Evolutionary conservation across 805 yeast species (phyloP).

Genomic region (Ascoidea asiatica): DNA sequence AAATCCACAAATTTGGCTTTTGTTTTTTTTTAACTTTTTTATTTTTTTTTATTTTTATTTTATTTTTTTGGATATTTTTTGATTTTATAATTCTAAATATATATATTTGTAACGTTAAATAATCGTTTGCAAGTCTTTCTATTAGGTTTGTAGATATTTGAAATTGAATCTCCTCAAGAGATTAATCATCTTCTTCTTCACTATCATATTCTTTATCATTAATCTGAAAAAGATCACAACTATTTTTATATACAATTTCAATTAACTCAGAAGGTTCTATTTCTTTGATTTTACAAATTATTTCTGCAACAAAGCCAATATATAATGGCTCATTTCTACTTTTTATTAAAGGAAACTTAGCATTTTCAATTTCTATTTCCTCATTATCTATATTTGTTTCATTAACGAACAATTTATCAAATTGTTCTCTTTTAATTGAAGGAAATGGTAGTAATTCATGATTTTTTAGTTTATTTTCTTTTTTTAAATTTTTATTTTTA

Average conservation of each 20-base stretch:
- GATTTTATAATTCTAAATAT: no score
- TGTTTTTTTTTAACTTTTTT: no score
- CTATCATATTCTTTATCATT: slow-evolving; percentile 11
- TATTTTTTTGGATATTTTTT: no score
- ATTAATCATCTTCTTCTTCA: neutral
- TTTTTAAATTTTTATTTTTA: slow-evolving; percentile 7
- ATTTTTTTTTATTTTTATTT: no score
- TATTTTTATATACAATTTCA: slow-evolving; percentile 37
- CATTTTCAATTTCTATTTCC: slow-evolving; percentile 19
- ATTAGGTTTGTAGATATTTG: no score
- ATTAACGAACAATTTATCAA: slow-evolving; percentile 17
- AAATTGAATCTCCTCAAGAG: no score
- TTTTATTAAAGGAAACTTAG: slow-evolving; percentile 35
- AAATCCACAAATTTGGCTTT: no score
- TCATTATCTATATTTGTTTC: slow-evolving; percentile 16
- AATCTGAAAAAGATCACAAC: slow-evolving; percentile 30
- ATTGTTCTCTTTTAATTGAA: slow-evolving; percentile 52
- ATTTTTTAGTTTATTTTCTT: slow-evolving; percentile 17
- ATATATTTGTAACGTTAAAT: no score
- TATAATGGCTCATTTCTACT: slow-evolving; percentile 90
- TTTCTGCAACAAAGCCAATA: slow-evolving; percentile 68
- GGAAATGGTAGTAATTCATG: slow-evolving; percentile 49
- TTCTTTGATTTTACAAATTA: slow-evolving; percentile 37
- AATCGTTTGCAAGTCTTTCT: no score
- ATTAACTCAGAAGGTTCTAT: slow-evolving; percentile 29